phyloP scores from a whole-genome alignment of 352 stramenopile species.

The Globisporangium spiculum region DNA sequence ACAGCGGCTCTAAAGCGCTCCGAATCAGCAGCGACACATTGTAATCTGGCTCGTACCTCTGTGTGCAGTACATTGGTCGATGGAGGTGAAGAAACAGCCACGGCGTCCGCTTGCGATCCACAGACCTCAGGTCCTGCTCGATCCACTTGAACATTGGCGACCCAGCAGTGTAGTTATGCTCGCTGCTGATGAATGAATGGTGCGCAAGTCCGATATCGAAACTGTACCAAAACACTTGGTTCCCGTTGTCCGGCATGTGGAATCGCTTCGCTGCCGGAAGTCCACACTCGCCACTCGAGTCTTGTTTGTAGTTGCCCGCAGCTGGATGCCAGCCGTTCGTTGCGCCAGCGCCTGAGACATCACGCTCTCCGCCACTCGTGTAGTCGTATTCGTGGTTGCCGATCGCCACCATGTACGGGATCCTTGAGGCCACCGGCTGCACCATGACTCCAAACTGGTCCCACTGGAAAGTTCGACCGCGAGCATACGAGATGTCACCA shows the following conservation, averaged over 20 bases:
- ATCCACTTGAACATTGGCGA: background rate
- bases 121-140: background rate
- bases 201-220: background rate
- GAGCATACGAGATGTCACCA: background rate
- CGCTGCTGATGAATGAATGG: background rate
- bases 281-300: background rate
- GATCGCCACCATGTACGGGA: background rate
- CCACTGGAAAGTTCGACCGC: background rate
- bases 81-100: background rate
- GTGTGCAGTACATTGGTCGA: background rate
- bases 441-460: background rate
- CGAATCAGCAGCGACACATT: background rate
- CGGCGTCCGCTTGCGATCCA: background rate
- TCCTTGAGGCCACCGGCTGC: background rate
- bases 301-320: background rate
- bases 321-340: background rate
- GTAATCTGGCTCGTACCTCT: background rate
- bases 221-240: background rate
- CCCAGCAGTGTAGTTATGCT: background rate
- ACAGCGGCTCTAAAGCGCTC: background rate
- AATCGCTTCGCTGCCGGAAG: background rate
- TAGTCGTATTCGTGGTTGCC: background rate
- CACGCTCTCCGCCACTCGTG: background rate
- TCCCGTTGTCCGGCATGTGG: background rate
- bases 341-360: background rate